These are phyloP conservation scores for Nepenthes gracilis DNA, from an alignment of 148 eudicot species.

Conservation along the genomic window DNA sequence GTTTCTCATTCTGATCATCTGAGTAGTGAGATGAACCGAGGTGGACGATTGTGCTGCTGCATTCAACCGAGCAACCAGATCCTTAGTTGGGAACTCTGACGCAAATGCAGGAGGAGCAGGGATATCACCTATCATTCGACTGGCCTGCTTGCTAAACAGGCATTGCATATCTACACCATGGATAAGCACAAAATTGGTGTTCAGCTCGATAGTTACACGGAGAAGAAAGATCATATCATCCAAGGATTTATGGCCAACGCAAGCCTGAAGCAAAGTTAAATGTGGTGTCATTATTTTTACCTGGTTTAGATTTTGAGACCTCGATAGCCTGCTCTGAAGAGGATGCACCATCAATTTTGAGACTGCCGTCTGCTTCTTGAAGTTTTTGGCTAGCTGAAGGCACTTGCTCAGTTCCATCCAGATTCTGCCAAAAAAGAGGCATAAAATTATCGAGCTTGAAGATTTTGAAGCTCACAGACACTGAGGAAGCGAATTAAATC, in stretches of 20 bases:
- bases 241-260: background rate
- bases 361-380: conserved; percentile 10
- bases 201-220: background rate
- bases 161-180: conserved; percentile 40
- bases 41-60: conserved; percentile 44
- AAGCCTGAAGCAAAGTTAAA: background rate
- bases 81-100: conserved; percentile 70
- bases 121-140: conserved; percentile 43
- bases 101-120: conserved; percentile 86
- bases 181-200: background rate
- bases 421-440: conserved; percentile 19
- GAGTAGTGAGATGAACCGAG: conserved; percentile 54
- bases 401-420: conserved; percentile 19
- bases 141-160: conserved; percentile 45
- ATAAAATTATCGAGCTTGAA: background rate
- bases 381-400: conserved; percentile 22
- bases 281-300: background rate
- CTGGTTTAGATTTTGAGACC: conserved; percentile 12
- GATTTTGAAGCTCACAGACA: background rate
- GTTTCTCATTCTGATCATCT: conserved; percentile 25
- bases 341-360: conserved; percentile 22
- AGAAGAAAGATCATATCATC: background rate
- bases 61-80: conserved; percentile 29
- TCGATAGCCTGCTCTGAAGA: conserved; percentile 37
- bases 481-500: background rate